A percentile compares a stretch with the other conserved stretches of the same genome.
Conservation (phyloP, 2,329 filamentous ascomycete genomes). For the Harringtonia lauricola region DNA sequence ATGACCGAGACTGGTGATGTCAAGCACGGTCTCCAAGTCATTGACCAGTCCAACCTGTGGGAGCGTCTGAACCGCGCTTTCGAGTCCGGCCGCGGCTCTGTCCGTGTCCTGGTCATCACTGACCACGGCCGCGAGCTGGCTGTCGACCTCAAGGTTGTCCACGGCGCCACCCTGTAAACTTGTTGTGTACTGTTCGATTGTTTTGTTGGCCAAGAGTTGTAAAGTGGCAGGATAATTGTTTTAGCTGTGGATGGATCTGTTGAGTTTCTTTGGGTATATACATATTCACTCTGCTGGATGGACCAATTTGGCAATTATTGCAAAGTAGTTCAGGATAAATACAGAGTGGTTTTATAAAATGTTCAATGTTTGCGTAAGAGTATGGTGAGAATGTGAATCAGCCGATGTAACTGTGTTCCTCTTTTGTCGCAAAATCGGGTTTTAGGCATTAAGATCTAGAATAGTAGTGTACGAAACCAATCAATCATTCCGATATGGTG, state of each 20-base stretch:
- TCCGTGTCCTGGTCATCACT: constrained; percentile 91
- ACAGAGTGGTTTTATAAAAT: no score
- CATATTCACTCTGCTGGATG: no score
- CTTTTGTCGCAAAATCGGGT: no score
- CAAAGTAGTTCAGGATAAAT: no score
- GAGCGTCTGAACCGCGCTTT: constrained; percentile 72
- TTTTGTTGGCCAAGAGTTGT: background rate
- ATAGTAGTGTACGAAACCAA: background rate
- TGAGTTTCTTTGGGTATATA: no score
- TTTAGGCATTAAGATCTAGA: background rate
- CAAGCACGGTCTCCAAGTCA: constrained; percentile 88
- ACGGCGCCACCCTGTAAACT: constrained; percentile 57
- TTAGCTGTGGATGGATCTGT: no score
- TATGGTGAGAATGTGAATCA: no score
- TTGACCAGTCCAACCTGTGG: constrained; percentile 90
- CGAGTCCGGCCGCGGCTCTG: constrained; percentile 81
- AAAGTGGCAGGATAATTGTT: no score
- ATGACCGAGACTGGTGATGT: constrained; percentile 99
- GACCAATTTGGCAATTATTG: no score
- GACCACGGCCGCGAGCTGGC: constrained; percentile 89
- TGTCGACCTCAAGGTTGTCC: constrained; percentile 98
- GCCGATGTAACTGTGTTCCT: no score
- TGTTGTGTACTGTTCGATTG: background rate
- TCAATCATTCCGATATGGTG: constrained; percentile 4
- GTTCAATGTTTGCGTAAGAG: no score